Base-by-base conservation (phyloP, 192 early-diverging fungal genomes). In the Coemansia sp. region DNA sequence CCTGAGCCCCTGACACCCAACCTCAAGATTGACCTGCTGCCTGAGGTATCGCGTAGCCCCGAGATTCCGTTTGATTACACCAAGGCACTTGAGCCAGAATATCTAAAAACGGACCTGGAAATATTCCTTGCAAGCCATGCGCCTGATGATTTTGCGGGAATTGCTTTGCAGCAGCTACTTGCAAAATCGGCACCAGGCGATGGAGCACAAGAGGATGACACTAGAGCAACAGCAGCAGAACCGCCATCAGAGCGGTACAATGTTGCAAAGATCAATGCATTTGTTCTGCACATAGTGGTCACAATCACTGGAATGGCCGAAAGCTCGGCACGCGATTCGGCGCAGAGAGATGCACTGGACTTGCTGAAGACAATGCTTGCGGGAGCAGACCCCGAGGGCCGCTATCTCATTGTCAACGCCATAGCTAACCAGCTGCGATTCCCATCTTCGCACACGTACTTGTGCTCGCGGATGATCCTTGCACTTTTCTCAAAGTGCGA, bases 1-100 rank as follows among this genome's bases (percentile, higher is more conserved):
- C 97, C 97, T 0, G 97, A 99, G 79, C 97, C 97, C 13, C 94
- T 97, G 71, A 94, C 94, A 4, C 95, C 93, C 6, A 95, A 95
- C 64, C 83, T 99, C 63, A 93, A 95, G 72, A 93, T 99, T 5
- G 94, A 94, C 56, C 74, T 92, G 53, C 83, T 97, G 51, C 89
- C 94, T 4, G 96, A 97, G 68, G 92, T 94, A 46, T 86, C 91
- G 57, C 90, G 92, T 63, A 84, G 90, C 8, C 96, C 96, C 1
- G 83, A 83, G 6, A 88, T 99, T 25, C 81, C 95, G 55, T 95
- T 93, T n/a, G 94, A 95, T 63, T 94, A 92, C 68, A 85, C 88
- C 10, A 74, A 77, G 18, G 73, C 72, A 40, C 79, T 98, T 52
- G 64, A 82, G 18, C 66, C 73, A 2, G 83, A 82, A 56, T 86